Percentiles rank a stretch among this genome's conserved stretches.
phyloP scores from a whole-genome alignment of 495 filamentous ascomycete species.

The Sabuloglossum arenarium region DNA sequence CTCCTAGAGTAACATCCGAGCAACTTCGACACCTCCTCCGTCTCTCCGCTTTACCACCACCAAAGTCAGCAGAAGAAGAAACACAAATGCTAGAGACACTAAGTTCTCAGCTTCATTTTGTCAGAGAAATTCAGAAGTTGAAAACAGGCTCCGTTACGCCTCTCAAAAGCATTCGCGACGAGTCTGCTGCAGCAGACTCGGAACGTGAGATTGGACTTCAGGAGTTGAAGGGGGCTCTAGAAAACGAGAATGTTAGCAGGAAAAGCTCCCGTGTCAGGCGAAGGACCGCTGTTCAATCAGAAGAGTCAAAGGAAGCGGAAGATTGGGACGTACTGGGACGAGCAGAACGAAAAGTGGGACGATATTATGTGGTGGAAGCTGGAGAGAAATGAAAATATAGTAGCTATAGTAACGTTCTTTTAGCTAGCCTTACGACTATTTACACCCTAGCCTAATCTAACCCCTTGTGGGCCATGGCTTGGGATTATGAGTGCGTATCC shows the following conservation, averaged over 20 bases:
- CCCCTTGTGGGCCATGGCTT: too few relatives aligned
- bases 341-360: conserved; percentile 43
- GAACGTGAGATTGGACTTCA: conserved; percentile 29
- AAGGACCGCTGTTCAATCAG: conserved; percentile 15
- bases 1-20: conserved; percentile 24
- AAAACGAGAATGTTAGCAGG: conserved; percentile 22
- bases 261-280: conserved; percentile 16
- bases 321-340: conserved; percentile 48
- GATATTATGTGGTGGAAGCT: conserved; percentile 65
- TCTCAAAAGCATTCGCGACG: conserved; percentile 60
- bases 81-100: conserved; percentile 47
- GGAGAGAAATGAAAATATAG: conserved; percentile 14
- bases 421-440: not conserved
- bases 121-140: conserved; percentile 60
- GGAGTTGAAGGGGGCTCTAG: conserved; percentile 19
- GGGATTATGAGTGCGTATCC: too few relatives aligned
- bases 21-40: conserved; percentile 70
- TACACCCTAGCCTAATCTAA: not conserved
- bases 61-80: conserved; percentile 35
- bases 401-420: not conserved
- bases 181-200: conserved; percentile 33
- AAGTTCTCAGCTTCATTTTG: conserved; percentile 72
- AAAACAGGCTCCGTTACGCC: conserved; percentile 53
- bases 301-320: conserved; percentile 19
- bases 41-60: conserved; percentile 69